phyloP scores from a whole-genome alignment of 148 eudicot species.

The Vaccinium macrocarpon region DNA sequence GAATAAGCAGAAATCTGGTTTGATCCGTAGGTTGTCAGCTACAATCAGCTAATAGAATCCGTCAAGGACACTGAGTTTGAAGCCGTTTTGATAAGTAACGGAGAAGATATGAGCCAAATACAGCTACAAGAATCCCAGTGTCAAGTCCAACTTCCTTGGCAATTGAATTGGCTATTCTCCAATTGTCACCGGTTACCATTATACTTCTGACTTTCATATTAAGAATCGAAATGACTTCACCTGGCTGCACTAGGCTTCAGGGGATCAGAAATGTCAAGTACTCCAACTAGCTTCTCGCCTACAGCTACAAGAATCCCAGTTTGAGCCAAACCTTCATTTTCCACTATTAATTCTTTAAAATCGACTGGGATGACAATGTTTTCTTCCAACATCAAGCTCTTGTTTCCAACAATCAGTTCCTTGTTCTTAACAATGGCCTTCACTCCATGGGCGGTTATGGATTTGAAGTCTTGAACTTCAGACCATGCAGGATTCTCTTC shows the following conservation, averaged over 20 bases:
- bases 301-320: neutral
- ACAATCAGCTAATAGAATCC: slow-evolving; percentile 45
- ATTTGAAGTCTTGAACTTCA: neutral
- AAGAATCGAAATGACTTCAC: neutral
- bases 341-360: too few relatives aligned
- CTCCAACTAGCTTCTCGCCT: neutral
- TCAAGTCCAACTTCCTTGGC: neutral
- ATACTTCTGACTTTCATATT: neutral
- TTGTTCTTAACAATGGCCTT: neutral
- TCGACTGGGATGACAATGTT: too few relatives aligned
- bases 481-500: neutral
- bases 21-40: slow-evolving; percentile 59
- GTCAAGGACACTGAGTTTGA: slow-evolving; percentile 72
- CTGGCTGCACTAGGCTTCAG: neutral
- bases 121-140: slow-evolving; percentile 32
- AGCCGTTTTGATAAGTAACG: slow-evolving; percentile 67
- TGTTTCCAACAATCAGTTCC: too few relatives aligned
- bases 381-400: too few relatives aligned
- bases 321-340: neutral
- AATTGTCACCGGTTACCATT: neutral
- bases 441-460: neutral
- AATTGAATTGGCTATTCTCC: slow-evolving; percentile 29
- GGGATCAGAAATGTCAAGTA: neutral
- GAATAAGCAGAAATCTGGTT: slow-evolving; percentile 76
- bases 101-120: slow-evolving; percentile 65